phyloP scores from a whole-genome alignment of 371 early-diverging fungal species.

The Mycotypha africana region DNA sequence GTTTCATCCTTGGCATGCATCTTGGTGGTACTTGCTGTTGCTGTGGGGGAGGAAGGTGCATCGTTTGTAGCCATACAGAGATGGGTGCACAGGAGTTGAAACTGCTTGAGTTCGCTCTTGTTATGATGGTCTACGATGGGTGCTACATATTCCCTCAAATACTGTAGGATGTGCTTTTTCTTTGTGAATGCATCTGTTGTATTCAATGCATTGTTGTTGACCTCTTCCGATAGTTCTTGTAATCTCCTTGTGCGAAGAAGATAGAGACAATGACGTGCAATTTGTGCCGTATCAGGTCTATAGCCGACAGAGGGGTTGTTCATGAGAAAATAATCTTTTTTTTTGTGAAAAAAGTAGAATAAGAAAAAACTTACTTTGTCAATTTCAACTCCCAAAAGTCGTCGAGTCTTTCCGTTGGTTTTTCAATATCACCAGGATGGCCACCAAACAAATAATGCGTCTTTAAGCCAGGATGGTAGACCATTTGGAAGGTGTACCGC shows the following conservation, averaged over 20 bases:
- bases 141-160: slow-evolving; percentile 57
- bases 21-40: no score
- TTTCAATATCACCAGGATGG: slow-evolving; percentile 69
- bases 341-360: slow-evolving; percentile 19
- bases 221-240: slow-evolving; percentile 47
- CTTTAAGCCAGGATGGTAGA: slow-evolving; percentile 58
- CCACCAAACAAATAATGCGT: slow-evolving; percentile 86
- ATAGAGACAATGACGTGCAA: slow-evolving; percentile 60
- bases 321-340: no score
- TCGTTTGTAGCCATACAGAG: no score
- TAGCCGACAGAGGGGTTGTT: no score
- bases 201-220: slow-evolving; percentile 15
- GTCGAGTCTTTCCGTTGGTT: slow-evolving; percentile 58
- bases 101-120: slow-evolving; percentile 54
- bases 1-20: no score
- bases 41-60: no score
- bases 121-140: slow-evolving; percentile 63
- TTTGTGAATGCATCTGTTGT: neutral
- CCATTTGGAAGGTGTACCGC: slow-evolving; percentile 85
- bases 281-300: slow-evolving; percentile 58
- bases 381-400: slow-evolving; percentile 87
- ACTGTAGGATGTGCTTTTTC: slow-evolving; percentile 56
- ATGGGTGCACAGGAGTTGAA: slow-evolving; percentile 58
- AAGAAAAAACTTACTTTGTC: slow-evolving; percentile 41
- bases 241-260: slow-evolving; percentile 64